Percentiles rank a stretch among this genome's conserved stretches.
phyloP scores from a whole-genome alignment of 1,284 basidiomycete genomes.

The Bjerkandera adusta region DNA sequence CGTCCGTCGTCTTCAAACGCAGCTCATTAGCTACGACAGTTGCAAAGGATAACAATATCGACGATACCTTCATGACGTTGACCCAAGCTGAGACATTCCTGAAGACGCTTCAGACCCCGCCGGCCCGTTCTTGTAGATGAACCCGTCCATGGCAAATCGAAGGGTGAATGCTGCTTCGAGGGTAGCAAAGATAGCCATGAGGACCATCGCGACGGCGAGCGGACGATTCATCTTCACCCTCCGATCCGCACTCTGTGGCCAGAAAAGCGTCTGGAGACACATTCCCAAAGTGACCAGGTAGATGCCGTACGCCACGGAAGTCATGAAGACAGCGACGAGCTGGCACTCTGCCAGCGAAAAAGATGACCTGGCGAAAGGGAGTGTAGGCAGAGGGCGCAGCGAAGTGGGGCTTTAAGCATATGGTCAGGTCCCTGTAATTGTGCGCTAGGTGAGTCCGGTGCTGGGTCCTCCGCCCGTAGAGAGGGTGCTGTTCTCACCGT shows the following conservation, averaged over 20 bases:
- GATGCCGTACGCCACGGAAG: slow-evolving; percentile 2
- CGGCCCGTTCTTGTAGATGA: slow-evolving; percentile 1
- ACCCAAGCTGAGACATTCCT: slow-evolving; percentile 4
- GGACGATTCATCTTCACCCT: neutral
- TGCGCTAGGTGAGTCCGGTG: too few species aligned
- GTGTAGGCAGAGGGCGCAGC: too few species aligned
- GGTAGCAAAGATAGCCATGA: neutral
- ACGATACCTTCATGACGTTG: slow-evolving; percentile 4
- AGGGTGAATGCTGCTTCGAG: slow-evolving; percentile 2
- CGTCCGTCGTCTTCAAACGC: slow-evolving; percentile 10
- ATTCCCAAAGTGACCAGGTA: slow-evolving; percentile 8
- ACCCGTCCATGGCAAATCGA: neutral
- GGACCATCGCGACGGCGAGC: neutral
- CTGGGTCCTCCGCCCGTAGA: too few species aligned
- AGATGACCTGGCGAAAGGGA: too few species aligned
- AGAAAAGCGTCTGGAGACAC: neutral
- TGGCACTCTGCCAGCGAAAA: slow-evolving; percentile 2
- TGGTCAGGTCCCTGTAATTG: too few species aligned
- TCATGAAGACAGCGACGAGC: slow-evolving; percentile 4
- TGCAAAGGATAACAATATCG: neutral
- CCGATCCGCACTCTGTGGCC: neutral
- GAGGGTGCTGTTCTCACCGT: too few species aligned
- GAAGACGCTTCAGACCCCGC: neutral
- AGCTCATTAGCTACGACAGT: neutral
- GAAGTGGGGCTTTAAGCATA: too few species aligned